Evolutionary conservation across 441 rosid species (phyloP), one percentile per base, ranked within the genome.

Genomic region (Erysimum cheiri): DNA sequence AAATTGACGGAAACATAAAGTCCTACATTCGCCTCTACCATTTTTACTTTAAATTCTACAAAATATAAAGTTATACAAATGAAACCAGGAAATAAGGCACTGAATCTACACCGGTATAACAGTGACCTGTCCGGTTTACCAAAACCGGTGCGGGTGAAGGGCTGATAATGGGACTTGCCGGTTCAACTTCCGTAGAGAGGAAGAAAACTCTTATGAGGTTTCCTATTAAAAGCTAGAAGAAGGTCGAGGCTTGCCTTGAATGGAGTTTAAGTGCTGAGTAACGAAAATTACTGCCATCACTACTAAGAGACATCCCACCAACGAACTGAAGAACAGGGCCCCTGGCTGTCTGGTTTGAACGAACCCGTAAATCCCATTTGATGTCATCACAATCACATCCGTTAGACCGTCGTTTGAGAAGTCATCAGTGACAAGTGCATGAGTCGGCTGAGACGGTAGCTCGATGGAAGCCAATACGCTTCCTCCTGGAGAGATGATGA

Each of bases 271-370:
- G 87, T 96, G 96, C 60, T 91, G 96, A 60, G 93, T 79, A 70
- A 92, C 83, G 50, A 96, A 92, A 49, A 91, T 87, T 66, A 91
- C 90, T 75, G 91, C 98, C 99, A 92, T 92, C 48, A 92, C 98
- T 26, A 92, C 83, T 35, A 96, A 64, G 65, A 96, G 93, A 79
- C 97, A 91, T 54, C 96, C 99, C 6, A 92, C 98, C 73, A 92
- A 83, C 10, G 96, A 88, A 83, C 99, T 93, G 84, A 96, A 93
- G 92, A 93, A 96, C 78, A 96, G 84, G 75, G 97, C 99, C 44
- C 98, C 99, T 0, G 99, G 99, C 52, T 91, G 96, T 78, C 98
- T 91, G 22, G 96, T 89, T 78, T 96, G 99, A 71, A 93, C 94
- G 54, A 92, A 92, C 43, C 99, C 97, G 35, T 92, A 92, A 4